Conservation (phyloP, 208 protist genomes). For the Entamoeba invadens region DNA sequence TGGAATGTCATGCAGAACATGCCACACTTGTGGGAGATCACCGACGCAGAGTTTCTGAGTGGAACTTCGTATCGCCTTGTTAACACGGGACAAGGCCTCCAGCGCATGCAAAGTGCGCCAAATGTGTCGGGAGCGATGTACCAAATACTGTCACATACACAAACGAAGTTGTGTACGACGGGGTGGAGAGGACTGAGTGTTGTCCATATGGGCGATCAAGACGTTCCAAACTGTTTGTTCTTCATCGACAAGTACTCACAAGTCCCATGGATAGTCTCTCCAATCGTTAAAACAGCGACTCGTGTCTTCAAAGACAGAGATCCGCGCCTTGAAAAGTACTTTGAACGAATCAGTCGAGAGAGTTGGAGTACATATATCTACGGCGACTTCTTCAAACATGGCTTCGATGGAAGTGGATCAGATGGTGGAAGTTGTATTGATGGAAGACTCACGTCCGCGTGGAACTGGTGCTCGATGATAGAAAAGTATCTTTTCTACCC, state of each 20-base stretch:
- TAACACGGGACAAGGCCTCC: background rate
- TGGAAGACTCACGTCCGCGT: background rate
- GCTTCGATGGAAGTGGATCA: background rate
- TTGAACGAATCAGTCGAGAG: background rate
- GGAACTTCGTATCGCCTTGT: background rate
- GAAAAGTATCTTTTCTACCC: background rate
- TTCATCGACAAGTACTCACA: background rate
- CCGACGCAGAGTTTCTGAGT: background rate
- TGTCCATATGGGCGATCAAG: background rate
- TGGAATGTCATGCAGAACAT: background rate
- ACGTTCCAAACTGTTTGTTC: background rate
- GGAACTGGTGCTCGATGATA: background rate
- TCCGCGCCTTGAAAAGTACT: background rate
- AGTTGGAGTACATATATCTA: background rate
- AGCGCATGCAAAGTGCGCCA: background rate
- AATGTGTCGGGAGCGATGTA: background rate
- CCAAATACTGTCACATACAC: background rate
- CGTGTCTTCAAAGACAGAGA: background rate
- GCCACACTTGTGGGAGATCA: background rate
- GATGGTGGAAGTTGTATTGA: background rate
- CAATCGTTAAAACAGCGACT: background rate
- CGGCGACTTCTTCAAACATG: background rate
- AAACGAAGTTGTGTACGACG: background rate
- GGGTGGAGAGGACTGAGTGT: background rate
- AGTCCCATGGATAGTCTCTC: background rate